Conservation (phyloP, 2,329 filamentous ascomycete genomes). For the Thielaviopsis euricoi region DNA sequence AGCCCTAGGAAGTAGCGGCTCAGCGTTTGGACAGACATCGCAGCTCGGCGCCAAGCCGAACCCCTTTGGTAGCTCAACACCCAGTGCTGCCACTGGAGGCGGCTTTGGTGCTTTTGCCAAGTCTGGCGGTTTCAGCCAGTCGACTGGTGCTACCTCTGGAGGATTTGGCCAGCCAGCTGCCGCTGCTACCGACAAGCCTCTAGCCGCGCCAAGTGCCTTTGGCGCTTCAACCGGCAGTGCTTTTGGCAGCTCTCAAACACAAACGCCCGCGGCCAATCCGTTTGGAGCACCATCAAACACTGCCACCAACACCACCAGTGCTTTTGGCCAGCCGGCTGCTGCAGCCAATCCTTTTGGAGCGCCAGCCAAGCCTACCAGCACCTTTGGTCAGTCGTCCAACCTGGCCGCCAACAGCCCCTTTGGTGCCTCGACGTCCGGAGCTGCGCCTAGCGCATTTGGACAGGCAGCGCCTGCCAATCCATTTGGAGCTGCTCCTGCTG, state of each 20-base stretch:
- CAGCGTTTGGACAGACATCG: conserved; percentile 17
- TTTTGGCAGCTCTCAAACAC: not conserved
- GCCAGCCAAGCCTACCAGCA: conserved; percentile 11
- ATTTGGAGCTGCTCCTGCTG: not conserved
- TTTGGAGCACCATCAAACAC: not conserved
- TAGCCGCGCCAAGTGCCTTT: not conserved
- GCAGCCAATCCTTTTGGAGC: conserved; percentile 18
- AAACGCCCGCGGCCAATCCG: not conserved
- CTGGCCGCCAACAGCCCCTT: conserved; percentile 7
- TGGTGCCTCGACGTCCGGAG: not conserved
- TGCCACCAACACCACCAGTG: not conserved
- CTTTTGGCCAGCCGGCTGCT: conserved; percentile 16
- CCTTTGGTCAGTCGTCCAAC: conserved; percentile 11
- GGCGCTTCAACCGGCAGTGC: not conserved
- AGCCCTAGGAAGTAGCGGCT: conserved; percentile 16
- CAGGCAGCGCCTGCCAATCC: conserved; percentile 1
- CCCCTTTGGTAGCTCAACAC: conserved; percentile 13
- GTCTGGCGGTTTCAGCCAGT: conserved; percentile 12
- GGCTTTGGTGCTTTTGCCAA: conserved; percentile 21
- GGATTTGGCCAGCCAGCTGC: conserved; percentile 7
- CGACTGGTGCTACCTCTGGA: conserved; percentile 16
- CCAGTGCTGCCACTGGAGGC: conserved; percentile 4
- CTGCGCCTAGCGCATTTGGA: conserved; percentile 6
- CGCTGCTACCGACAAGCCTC: not conserved
- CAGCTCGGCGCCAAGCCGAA: conserved; percentile 5